phyloP scores from a whole-genome alignment of 805 yeast genomes.

The Candida germanica region DNA sequence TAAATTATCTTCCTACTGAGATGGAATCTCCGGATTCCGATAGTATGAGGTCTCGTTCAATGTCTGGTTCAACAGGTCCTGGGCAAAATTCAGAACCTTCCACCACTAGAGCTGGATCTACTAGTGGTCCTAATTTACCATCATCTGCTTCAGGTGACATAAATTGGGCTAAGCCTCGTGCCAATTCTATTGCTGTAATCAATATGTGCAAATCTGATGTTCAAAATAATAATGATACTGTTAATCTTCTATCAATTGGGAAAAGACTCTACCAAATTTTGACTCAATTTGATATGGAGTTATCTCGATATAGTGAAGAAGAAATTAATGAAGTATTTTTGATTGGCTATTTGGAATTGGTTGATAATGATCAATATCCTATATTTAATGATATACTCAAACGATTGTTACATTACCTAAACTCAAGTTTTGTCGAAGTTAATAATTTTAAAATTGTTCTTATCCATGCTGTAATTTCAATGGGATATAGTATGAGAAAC shows the following conservation, averaged over 20 bases:
- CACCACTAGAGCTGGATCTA: too few relatives aligned
- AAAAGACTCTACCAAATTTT: conserved; percentile 20
- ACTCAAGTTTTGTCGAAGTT: conserved; percentile 12
- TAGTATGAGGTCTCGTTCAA: neutral
- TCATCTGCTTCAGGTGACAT: too few relatives aligned
- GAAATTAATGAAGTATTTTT: conserved; percentile 27
- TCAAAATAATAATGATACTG: conserved; percentile 15
- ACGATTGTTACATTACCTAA: conserved; percentile 22
- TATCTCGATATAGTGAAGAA: conserved; percentile 10
- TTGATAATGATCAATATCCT: conserved; percentile 8
- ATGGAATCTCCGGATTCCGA: neutral
- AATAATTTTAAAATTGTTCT: conserved; percentile 38
- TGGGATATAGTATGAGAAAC: conserved; percentile 34
- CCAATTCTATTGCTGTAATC: conserved; percentile 7
- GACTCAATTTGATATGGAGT: conserved; percentile 12
- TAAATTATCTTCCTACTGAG: neutral
- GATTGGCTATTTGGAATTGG: conserved; percentile 29
- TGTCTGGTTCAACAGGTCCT: neutral
- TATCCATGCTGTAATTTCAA: conserved; percentile 42
- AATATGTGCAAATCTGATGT: conserved; percentile 1
- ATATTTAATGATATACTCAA: conserved; percentile 19
- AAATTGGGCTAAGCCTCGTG: conserved; percentile 2
- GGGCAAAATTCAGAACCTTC: too few relatives aligned
- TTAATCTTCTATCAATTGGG: conserved; percentile 28
- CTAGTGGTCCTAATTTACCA: too few relatives aligned